A percentile compares a stretch with the other conserved stretches of the same genome.
These are phyloP conservation scores for Sergeia podlipaevii DNA, from an alignment of 208 protist genomes.

Conservation along the genomic window DNA sequence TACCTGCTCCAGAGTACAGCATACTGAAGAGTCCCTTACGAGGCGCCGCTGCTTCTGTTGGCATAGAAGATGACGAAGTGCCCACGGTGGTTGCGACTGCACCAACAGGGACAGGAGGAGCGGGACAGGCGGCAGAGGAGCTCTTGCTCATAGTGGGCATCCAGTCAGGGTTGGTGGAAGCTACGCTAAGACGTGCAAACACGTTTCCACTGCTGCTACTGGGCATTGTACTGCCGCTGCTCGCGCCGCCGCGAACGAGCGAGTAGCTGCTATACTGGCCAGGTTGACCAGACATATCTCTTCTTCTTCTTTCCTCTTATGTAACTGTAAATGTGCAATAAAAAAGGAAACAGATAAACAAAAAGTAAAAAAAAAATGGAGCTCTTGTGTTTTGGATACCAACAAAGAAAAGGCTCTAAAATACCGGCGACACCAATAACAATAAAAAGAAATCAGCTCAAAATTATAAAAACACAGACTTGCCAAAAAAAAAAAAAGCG, in stretches of 20 bases:
- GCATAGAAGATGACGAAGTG: too few relatives aligned
- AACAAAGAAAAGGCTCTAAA: conserved; percentile 7
- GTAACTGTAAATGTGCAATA: not conserved
- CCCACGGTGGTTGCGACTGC: too few relatives aligned
- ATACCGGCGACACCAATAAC: not conserved
- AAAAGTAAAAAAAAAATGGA: conserved; percentile 15
- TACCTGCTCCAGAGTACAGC: too few relatives aligned
- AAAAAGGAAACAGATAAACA: not conserved
- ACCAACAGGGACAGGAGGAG: conserved; percentile 9
- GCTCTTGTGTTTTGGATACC: conserved; percentile 1
- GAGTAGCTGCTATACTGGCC: conserved; percentile 2
- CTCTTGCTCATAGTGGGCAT: conserved; percentile 34
- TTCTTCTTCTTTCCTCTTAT: conserved; percentile 18
- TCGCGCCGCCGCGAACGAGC: not conserved
- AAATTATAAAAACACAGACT: conserved; percentile 1
- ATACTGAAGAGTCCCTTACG: too few relatives aligned
- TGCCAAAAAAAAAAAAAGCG: not conserved
- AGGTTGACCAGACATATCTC: not conserved
- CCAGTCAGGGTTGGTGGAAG: conserved; percentile 54
- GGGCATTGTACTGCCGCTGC: not conserved
- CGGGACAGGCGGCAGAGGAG: conserved; percentile 8
- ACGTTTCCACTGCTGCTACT: conserved; percentile 17
- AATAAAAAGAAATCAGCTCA: conserved; percentile 2
- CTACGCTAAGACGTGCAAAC: conserved; percentile 40
- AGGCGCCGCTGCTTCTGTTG: too few relatives aligned